phyloP scores from a whole-genome alignment of 257 asterid species.

The Misopates orontium region DNA sequence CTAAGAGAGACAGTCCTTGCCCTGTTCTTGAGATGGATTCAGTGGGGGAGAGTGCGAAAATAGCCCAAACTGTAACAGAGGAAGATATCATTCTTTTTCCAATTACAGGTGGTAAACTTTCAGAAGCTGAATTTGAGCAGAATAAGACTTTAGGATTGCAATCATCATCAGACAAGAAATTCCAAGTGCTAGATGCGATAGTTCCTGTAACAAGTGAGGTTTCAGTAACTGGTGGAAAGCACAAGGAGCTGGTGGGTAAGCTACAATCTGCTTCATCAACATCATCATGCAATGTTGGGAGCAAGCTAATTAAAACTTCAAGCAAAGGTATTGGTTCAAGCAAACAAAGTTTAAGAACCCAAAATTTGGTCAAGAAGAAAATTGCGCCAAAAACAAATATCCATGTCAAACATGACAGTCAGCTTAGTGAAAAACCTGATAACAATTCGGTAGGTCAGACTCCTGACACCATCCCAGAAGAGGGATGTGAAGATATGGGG shows the following conservation, averaged over 20 bases:
- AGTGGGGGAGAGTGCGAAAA: constrained; percentile 10
- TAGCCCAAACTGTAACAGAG: constrained; percentile 16
- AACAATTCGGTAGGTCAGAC: constrained; percentile 33
- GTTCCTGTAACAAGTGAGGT: constrained; percentile 30
- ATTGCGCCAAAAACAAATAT: constrained; percentile 26
- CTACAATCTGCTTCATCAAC: constrained; percentile 33
- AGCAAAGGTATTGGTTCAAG: constrained; percentile 33
- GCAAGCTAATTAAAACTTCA: constrained; percentile 37
- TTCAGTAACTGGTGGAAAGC: constrained; percentile 25
- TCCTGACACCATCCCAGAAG: constrained; percentile 31
- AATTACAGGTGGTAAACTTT: constrained; percentile 19
- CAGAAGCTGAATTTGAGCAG: constrained; percentile 30
- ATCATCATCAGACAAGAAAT: constrained; percentile 31
- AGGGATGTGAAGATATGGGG: constrained; percentile 31
- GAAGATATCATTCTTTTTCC: constrained; percentile 27
- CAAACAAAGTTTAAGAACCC: constrained; percentile 41
- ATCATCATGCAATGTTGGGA: constrained; percentile 25
- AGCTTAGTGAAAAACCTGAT: constrained; percentile 30
- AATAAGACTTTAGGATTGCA: constrained; percentile 24
- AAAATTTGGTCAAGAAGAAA: constrained; percentile 51
- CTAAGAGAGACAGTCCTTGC: not conserved
- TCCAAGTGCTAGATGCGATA: constrained; percentile 32
- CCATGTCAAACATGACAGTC: constrained; percentile 32
- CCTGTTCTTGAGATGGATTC: constrained; percentile 26
- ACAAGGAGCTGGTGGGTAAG: constrained; percentile 33